Evolutionary conservation across 495 filamentous ascomycete species (phyloP), one percentile per base, ranked within the genome.

Genomic region (Apiosordaria backusii): DNA sequence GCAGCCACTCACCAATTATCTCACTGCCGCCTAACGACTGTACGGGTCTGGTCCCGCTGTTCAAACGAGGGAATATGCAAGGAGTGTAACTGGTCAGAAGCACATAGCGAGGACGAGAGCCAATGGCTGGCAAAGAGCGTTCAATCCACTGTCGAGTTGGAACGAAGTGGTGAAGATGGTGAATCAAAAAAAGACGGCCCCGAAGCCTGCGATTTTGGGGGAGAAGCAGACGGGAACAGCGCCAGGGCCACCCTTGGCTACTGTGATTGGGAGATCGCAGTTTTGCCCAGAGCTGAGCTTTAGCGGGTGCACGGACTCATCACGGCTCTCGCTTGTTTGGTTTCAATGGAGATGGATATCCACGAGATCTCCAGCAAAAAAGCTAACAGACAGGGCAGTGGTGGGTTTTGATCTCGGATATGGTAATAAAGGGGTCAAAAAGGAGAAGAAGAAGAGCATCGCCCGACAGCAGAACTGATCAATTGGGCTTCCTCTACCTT

Each of bases 121-220:
- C 68, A 70, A 70, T 70, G 68, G 68, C 64, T 64, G 22, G 16
- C 64, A 70, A 67, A 35, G 61, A 66, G 61, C 21, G 57, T 57
- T 58, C 64, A 65, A 67, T 70, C 61, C 19, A 61, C 67, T 67
- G 68, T 67, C 63, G 64, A 60, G 57, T 64, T 53, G 63, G 59
- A 57, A 19, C 26, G 52, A 61, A 60, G n/a, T 21, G 50, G 59
- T 50, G 52, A 62, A 62, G 24, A 57, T 29, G 55, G 27, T 18
- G 21, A 57, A 45, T 45, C 13, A 45, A 45, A 45, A 45, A 45
- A 45, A 45, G 10, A 45, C 35, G 35, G 35, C 35, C 35, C 35
- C 35, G 13, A 45, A 15, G 35, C 16, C 35, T 15, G 35, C 35
- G 52, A 19, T 55, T 23, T 55, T 22, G 52, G 52, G 52, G 52